phyloP scores from a whole-genome alignment of 1,284 basidiomycete genomes.

The Microbotryomycetes sp. region DNA sequence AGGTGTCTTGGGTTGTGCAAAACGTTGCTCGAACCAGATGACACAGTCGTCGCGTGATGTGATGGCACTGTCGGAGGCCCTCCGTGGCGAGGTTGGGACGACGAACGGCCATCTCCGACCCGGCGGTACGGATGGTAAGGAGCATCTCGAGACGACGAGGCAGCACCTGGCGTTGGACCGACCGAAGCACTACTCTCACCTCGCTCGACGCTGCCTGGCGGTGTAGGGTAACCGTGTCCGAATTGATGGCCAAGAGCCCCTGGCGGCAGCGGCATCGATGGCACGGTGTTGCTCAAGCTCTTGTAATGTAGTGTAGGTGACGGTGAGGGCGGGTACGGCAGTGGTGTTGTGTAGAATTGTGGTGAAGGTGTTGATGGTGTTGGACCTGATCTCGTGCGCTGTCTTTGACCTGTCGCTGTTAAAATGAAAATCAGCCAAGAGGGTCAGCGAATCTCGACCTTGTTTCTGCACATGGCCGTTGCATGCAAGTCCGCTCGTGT shows the following conservation, averaged over 20 bases:
- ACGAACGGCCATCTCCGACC: background rate
- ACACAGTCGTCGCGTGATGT: constrained; percentile 5
- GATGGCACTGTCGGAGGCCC: background rate
- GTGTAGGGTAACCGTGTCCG: constrained; percentile 24
- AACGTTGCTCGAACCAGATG: constrained; percentile 5
- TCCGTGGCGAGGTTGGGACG: background rate
- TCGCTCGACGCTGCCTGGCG: constrained; percentile 23
- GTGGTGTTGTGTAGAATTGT: constrained; percentile 9
- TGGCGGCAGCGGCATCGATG: background rate
- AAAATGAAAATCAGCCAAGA: too few species aligned
- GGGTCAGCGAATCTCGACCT: too few species aligned
- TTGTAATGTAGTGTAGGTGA: background rate
- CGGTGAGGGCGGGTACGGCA: constrained; percentile 8
- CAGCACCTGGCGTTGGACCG: constrained; percentile 4
- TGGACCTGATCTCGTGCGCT: constrained; percentile 20
- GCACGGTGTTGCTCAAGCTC: background rate
- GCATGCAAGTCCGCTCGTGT: too few species aligned
- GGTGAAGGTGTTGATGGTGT: constrained; percentile 1
- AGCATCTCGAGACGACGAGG: background rate
- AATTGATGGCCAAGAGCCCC: background rate
- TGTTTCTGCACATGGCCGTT: too few species aligned
- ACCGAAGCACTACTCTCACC: constrained; percentile 10
- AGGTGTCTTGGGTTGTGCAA: background rate
- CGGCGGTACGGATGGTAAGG: constrained; percentile 29
- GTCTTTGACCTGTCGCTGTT: constrained; percentile 13